phyloP scores from a whole-genome alignment of 1,284 basidiomycete genomes.

The Puccinia triticina region DNA sequence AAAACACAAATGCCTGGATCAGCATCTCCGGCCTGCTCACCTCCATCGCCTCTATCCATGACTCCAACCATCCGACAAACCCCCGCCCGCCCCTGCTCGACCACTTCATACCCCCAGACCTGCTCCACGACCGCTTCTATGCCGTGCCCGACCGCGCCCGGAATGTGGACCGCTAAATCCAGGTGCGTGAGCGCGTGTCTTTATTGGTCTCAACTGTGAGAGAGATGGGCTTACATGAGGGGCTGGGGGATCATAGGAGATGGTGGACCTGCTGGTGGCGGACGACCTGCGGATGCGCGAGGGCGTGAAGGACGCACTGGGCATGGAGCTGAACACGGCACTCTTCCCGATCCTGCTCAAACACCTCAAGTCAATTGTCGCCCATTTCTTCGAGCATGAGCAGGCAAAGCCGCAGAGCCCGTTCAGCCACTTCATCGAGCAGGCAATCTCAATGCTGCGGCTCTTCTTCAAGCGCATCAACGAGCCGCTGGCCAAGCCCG shows the following conservation, averaged over 20 bases:
- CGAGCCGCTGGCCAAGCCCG: slow-evolving; percentile 66
- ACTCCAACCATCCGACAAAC: slow-evolving; percentile 9
- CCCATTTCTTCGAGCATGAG: slow-evolving; percentile 55
- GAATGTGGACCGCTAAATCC: slow-evolving; percentile 50
- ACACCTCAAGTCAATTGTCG: slow-evolving; percentile 72
- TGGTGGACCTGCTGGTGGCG: slow-evolving; percentile 71
- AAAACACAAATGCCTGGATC: slow-evolving; percentile 52
- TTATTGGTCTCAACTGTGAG: too few relatives aligned
- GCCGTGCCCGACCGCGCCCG: slow-evolving; percentile 47
- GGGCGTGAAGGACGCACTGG: slow-evolving; percentile 76
- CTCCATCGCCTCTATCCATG: slow-evolving; percentile 41
- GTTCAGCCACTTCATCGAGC: slow-evolving; percentile 73
- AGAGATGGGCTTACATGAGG: too few relatives aligned
- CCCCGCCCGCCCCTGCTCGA: slow-evolving; percentile 15
- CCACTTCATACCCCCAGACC: slow-evolving; percentile 42
- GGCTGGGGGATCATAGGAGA: slow-evolving; percentile 62
- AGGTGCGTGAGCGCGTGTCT: too few relatives aligned
- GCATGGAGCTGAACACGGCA: slow-evolving; percentile 73
- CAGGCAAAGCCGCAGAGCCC: slow-evolving; percentile 55
- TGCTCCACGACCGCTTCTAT: slow-evolving; percentile 49
- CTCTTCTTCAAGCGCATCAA: slow-evolving; percentile 74
- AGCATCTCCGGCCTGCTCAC: slow-evolving; percentile 49
- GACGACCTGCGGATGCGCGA: slow-evolving; percentile 72
- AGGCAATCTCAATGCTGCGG: slow-evolving; percentile 72
- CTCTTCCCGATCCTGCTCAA: slow-evolving; percentile 72